A percentile compares a stretch with the other conserved stretches of the same genome.
phyloP scores from a whole-genome alignment of 1,284 basidiomycete species.

The Chalciporus piperatoides region DNA sequence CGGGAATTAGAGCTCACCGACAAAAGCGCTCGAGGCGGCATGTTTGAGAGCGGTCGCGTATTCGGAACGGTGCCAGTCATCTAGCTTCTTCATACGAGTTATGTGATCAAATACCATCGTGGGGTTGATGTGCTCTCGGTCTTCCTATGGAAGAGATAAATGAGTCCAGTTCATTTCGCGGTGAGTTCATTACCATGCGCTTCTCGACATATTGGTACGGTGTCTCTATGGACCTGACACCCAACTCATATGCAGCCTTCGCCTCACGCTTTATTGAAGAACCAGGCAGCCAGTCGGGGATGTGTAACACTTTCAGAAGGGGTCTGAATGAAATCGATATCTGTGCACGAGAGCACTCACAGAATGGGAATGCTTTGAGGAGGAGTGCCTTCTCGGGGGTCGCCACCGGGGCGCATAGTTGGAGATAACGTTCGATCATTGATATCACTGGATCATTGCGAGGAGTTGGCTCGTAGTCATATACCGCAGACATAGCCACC shows the following conservation, averaged over 20 bases:
- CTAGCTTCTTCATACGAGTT: conserved; percentile 16
- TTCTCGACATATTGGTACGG: conserved; percentile 16
- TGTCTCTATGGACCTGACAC: conserved; percentile 7
- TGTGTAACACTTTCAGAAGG: conserved; percentile 11
- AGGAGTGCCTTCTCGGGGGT: conserved; percentile 13
- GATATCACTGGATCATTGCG: conserved; percentile 21
- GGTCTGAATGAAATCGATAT: background rate
- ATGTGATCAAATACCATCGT: conserved; percentile 25
- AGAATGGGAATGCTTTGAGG: conserved; percentile 24
- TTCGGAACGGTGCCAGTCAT: conserved; percentile 7
- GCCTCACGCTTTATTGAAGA: conserved; percentile 16
- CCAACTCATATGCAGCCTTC: background rate
- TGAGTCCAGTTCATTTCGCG: background rate
- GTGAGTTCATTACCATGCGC: conserved; percentile 6
- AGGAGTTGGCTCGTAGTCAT: conserved; percentile 26
- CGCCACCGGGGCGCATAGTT: conserved; percentile 6
- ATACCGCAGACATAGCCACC: conserved; percentile 15
- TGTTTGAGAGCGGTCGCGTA: conserved; percentile 24
- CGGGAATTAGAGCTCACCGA: conserved; percentile 13
- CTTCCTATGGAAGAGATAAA: conserved; percentile 3
- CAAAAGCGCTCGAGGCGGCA: conserved; percentile 15
- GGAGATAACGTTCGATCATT: conserved; percentile 18
- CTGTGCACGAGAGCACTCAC: conserved; percentile 9
- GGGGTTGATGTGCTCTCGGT: background rate
- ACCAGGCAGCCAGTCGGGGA: conserved; percentile 24